phyloP scores from a whole-genome alignment of 805 yeast genomes.

The Teunomyces lycoperdinae region DNA sequence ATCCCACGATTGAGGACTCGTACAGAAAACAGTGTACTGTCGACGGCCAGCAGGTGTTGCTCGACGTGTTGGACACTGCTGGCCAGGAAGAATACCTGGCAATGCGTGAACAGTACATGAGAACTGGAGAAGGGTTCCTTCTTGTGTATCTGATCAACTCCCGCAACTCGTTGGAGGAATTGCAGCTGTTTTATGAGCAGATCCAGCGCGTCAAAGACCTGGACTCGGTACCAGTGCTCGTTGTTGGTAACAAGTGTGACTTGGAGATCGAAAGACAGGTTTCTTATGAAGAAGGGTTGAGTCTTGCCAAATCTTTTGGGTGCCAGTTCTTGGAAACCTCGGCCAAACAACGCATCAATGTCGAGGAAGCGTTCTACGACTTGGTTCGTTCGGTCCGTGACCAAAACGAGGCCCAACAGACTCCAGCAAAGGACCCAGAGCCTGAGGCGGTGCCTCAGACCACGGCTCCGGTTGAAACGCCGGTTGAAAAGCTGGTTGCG shows the following conservation, averaged over 20 bases:
- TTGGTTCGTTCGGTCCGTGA: slow-evolving; percentile 57
- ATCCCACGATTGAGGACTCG: slow-evolving; percentile 94
- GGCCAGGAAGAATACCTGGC: slow-evolving; percentile 98
- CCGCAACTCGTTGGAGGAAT: slow-evolving; percentile 79
- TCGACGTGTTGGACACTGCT: slow-evolving; percentile 94
- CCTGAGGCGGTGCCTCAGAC: slow-evolving; percentile 3
- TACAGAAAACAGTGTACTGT: slow-evolving; percentile 85
- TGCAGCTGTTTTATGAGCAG: slow-evolving; percentile 74
- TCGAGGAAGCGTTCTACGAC: slow-evolving; percentile 77
- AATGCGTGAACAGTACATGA: slow-evolving; percentile 83
- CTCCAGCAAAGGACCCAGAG: neutral
- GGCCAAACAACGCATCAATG: slow-evolving; percentile 88
- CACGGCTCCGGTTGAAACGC: neutral
- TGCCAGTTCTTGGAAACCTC: slow-evolving; percentile 86
- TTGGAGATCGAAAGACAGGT: slow-evolving; percentile 75
- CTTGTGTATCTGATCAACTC: slow-evolving; percentile 88
- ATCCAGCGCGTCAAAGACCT: slow-evolving; percentile 74
- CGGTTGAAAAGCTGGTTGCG: neutral
- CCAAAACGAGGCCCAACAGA: slow-evolving; percentile 8
- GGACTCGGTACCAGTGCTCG: slow-evolving; percentile 68
- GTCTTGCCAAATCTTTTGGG: slow-evolving; percentile 61
- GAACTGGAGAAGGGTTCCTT: slow-evolving; percentile 92
- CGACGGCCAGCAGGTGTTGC: slow-evolving; percentile 58
- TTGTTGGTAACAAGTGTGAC: slow-evolving; percentile 82
- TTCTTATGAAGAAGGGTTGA: slow-evolving; percentile 58